phyloP scores from a whole-genome alignment of 257 asterid species.

The Plantago ovata region DNA sequence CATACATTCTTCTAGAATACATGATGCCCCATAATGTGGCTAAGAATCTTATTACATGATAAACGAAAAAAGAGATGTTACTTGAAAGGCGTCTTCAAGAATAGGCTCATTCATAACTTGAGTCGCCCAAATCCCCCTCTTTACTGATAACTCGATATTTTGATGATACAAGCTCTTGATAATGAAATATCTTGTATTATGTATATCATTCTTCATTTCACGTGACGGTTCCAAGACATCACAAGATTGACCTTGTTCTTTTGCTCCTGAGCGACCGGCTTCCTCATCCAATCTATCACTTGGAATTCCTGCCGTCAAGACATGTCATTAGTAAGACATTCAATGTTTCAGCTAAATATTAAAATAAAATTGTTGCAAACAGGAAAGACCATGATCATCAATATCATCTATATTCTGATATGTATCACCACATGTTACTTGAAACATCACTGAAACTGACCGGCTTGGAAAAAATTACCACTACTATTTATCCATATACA shows the following conservation, averaged over 20 bases:
- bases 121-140: slow-evolving; percentile 95
- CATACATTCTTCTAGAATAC: slow-evolving; percentile 21
- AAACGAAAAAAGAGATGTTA: slow-evolving; percentile 41
- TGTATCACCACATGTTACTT: slow-evolving; percentile 14
- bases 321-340: slow-evolving; percentile 23
- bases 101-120: slow-evolving; percentile 97
- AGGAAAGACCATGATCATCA: slow-evolving; percentile 13
- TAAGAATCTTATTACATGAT: slow-evolving; percentile 36
- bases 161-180: slow-evolving; percentile 94
- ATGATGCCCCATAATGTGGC: slow-evolving; percentile 26
- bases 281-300: slow-evolving; percentile 41
- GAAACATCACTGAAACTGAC: slow-evolving; percentile 1
- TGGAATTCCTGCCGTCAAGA: slow-evolving; percentile 41
- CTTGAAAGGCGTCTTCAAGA: slow-evolving; percentile 94
- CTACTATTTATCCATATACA: background rate
- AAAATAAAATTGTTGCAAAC: slow-evolving; percentile 5
- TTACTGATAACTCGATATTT: slow-evolving; percentile 72
- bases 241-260: slow-evolving; percentile 40
- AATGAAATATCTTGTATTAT: slow-evolving; percentile 69
- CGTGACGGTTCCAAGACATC: slow-evolving; percentile 47
- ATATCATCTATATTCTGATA: slow-evolving; percentile 10
- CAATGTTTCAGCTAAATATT: slow-evolving; percentile 13
- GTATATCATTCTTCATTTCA: slow-evolving; percentile 41
- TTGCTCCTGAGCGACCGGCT: slow-evolving; percentile 46
- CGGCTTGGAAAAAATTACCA: background rate